Evolutionary conservation across 768 basidiomycete species (phyloP).

Genomic region (Lepiota venenata): DNA sequence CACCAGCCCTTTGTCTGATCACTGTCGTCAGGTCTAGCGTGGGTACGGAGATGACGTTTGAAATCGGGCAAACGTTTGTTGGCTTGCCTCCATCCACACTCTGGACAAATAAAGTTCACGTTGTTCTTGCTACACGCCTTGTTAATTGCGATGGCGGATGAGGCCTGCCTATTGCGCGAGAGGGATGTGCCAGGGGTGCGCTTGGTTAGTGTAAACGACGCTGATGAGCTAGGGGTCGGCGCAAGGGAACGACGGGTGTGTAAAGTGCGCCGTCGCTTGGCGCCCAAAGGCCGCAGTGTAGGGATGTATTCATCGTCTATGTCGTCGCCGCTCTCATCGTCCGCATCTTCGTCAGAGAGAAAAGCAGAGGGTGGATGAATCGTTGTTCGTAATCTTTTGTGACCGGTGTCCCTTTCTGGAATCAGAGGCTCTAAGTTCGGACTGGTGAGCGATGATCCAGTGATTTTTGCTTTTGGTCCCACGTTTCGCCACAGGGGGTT

Average conservation of each 20-base stretch:
- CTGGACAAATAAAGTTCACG: constrained; percentile 38
- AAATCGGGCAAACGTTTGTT: constrained; percentile 56
- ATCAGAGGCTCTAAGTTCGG: not conserved
- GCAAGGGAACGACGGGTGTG: not conserved
- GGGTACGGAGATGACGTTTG: constrained; percentile 55
- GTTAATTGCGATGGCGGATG: constrained; percentile 17
- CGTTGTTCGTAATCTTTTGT: not conserved
- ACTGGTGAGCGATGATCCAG: constrained; percentile 8
- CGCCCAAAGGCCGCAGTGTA: constrained; percentile 19
- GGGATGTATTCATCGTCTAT: constrained; percentile 46
- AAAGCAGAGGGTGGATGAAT: not conserved
- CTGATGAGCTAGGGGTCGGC: not conserved
- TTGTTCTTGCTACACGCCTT: constrained; percentile 16
- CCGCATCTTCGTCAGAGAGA: constrained; percentile 21
- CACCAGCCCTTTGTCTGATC: constrained; percentile 30
- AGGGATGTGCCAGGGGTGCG: constrained; percentile 15
- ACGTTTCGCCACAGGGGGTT: constrained; percentile 2
- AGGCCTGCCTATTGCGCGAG: constrained; percentile 45
- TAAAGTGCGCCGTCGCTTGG: constrained; percentile 7
- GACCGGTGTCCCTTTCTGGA: not conserved
- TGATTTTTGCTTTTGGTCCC: constrained; percentile 11
- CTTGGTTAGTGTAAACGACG: not conserved
- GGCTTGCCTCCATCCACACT: constrained; percentile 43
- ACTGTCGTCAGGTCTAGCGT: constrained; percentile 42
- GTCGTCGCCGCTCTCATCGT: constrained; percentile 36